Conservation (phyloP, 1,284 basidiomycete genomes). For the Termitomyces sp. region DNA sequence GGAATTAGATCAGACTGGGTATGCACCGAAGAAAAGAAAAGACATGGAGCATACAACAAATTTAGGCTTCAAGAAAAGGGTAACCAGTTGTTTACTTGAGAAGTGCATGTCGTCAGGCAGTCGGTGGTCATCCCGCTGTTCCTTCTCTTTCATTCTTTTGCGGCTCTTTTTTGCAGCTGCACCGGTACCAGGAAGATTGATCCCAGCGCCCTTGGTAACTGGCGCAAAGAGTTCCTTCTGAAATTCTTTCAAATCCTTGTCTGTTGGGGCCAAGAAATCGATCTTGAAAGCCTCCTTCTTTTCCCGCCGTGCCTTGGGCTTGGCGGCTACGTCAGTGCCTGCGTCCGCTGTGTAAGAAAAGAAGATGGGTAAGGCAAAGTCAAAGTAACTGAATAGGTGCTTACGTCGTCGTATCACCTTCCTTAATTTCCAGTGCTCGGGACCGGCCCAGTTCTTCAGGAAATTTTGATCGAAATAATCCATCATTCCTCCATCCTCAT, state of each 20-base stretch:
- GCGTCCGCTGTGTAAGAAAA: conserved; percentile 40
- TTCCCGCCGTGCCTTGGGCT: conserved; percentile 57
- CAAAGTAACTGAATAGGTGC: conserved; percentile 21
- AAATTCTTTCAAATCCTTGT: conserved; percentile 63
- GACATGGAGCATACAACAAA: conserved; percentile 62
- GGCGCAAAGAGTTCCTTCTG: conserved; percentile 81
- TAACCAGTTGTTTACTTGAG: conserved; percentile 82
- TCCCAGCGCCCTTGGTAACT: conserved; percentile 58
- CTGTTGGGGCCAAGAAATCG: conserved; percentile 68
- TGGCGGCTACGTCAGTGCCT: conserved; percentile 31
- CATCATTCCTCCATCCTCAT: conserved; percentile 69
- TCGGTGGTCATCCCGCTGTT: conserved; percentile 73
- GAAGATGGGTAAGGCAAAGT: not conserved
- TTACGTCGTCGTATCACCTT: conserved; percentile 72
- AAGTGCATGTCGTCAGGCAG: conserved; percentile 99
- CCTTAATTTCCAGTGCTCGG: conserved; percentile 95
- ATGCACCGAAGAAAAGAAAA: conserved; percentile 1
- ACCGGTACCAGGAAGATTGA: conserved; percentile 63
- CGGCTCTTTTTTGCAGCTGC: conserved; percentile 42
- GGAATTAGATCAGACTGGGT: not conserved
- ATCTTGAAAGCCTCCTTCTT: conserved; percentile 89
- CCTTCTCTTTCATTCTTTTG: conserved; percentile 50
- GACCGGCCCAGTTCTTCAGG: conserved; percentile 96
- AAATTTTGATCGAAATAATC: conserved; percentile 92
- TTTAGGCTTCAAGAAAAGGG: conserved; percentile 93